Evolutionary conservation across 768 basidiomycete genomes (phyloP), one percentile per base, ranked within the genome.

Genomic region (Sutorius australiensis): DNA sequence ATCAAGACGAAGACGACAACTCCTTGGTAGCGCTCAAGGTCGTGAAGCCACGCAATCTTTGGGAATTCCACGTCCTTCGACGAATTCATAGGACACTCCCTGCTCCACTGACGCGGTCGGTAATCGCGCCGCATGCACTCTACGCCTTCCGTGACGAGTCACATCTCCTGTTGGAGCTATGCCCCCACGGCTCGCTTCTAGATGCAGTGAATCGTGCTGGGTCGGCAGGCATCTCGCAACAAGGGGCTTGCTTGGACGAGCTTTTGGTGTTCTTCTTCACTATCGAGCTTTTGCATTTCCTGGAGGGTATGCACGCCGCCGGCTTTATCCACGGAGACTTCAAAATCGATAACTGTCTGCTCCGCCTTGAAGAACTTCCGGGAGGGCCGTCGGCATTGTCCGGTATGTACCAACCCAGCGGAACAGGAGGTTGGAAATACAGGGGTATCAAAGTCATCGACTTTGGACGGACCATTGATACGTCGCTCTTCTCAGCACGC

Each of bases 341-440:
- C 57, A 99, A 99, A 76, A 97, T 98, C 68, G 97, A 99, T 73
- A 99, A 99, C 72, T 97, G 95, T 67, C 80, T 99, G n/a, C 76
- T 98, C 9, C 84, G 97, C 5, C 78, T 99, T 41, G 88, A 92
- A 57, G 88, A 91, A 47, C 84, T 89, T 5, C 85, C 86, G 2
- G 85, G 84, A 3, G 84, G 84, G 1, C 70, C 79, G 1, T 75
- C 84, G 0, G 77, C 81, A 1, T 92, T 95, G 86, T 80, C 83
- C 1, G 72, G 80, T 46, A 70, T 75, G n/a, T 98, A 98, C 73
- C 81, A 86, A 52, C 82, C 87, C 1, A 72, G 76, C 0, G 95
- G 95, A 16, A 82, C 80, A 14, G 80, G 81, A 24, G 95, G 95
- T 5, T 99, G 97, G 97, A 68, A 74, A 49, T 70, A 75, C 69